Base-by-base conservation (phyloP, 495 filamentous ascomycete species). In the Aspergillus diversus region DNA sequence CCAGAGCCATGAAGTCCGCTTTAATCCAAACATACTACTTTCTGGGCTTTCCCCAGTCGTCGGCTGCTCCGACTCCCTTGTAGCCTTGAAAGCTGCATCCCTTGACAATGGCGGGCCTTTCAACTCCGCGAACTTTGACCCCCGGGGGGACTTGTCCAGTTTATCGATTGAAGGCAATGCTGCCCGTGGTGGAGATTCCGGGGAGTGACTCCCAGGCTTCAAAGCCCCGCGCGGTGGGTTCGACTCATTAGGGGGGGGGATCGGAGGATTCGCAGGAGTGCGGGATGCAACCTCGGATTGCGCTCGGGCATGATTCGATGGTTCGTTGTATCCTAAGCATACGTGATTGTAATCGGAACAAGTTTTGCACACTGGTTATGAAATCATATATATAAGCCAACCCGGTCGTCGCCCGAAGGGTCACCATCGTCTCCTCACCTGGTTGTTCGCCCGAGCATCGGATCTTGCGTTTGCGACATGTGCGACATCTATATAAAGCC, bases 391-490 rank as follows among this genome's bases (percentile, higher is more conserved):
- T 43, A 37, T 69, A 16, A 47, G 51, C 27, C 7, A 11, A 49
- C 33, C 7, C n/a, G 2, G 33, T 17, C 31, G 21, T 37, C 17
- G 48, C 16, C 27, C 2, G 16, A 52, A 16, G 42, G 35, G 32
- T 31, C 12, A 21, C 8, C 7, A 35, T 21, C 37, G 42, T 53
- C 33, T 12, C 33, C 65, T 67, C 70, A 81, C 79, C 76, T 74
- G 88, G 88, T 65, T 87, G 86, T 76, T 91, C 89, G 59, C 90
- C 91, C 32, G 89, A 91, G 72, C 91, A 93, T 73, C 91, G 84
- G 59, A 90, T 93, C 77, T 93, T 93, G 74, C 91, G 84, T 69
- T 88, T 91, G 73, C 90, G 87, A 75, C 90, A 92, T 57, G 90
- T 93, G 62, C 87, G 81, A 76, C 90, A 92, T 66, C 89, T 91